phyloP scores from a whole-genome alignment of 169 alveolate species.

The Plasmodium gaboni region DNA sequence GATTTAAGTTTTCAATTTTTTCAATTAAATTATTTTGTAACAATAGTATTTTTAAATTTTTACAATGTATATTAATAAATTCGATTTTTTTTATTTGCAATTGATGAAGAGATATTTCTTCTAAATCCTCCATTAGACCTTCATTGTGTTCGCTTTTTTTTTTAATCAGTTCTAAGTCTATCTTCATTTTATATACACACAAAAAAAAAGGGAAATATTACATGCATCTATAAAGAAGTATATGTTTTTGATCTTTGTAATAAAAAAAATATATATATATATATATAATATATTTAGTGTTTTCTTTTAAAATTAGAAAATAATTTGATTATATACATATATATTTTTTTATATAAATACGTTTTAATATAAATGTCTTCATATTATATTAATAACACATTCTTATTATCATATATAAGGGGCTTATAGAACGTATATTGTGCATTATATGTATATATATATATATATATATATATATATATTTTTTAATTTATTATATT shows the following conservation, averaged over 20 bases:
- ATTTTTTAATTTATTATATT: too few species aligned
- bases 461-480: too few species aligned
- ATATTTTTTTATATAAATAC: too few species aligned
- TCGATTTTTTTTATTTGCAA: slow-evolving; percentile 89
- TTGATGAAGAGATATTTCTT: slow-evolving; percentile 91
- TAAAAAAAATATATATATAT: background rate
- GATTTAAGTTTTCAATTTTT: slow-evolving; percentile 88
- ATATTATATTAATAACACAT: too few species aligned
- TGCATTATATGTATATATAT: too few species aligned
- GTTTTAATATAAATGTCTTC: too few species aligned
- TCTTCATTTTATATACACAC: slow-evolving; percentile 29
- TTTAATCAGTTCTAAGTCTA: slow-evolving; percentile 85
- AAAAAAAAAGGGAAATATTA: background rate
- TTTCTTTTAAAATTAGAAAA: background rate
- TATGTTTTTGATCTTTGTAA: background rate
- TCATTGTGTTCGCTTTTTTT: slow-evolving; percentile 93
- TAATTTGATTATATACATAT: too few species aligned
- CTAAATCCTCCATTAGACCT: slow-evolving; percentile 88
- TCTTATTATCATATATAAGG: too few species aligned
- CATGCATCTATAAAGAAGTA: background rate
- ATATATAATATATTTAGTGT: background rate
- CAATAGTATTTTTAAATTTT: slow-evolving; percentile 90
- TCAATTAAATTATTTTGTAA: slow-evolving; percentile 91
- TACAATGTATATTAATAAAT: slow-evolving; percentile 89
- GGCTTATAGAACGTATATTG: too few species aligned